Conservation (phyloP, 139 green algal species). For the Tetraselmis chui region DNA sequence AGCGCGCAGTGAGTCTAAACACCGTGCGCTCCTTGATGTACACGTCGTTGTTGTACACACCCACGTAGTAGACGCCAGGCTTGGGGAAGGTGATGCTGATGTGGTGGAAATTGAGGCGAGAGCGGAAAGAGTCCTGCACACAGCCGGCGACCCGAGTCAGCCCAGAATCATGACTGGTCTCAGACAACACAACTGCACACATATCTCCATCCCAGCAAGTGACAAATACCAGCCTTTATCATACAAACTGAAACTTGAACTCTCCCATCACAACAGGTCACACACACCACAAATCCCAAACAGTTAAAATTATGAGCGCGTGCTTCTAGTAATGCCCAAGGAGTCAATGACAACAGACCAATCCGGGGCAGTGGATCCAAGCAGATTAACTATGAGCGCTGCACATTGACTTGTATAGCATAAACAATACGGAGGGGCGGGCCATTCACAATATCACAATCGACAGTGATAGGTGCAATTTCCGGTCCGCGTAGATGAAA, state of each 20-base stretch:
- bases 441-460: too few species aligned
- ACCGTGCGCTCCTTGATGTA: conserved; percentile 22
- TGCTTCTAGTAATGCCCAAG: too few species aligned
- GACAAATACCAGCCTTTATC: neutral
- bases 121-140: neutral
- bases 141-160: neutral
- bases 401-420: too few species aligned
- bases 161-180: too few species aligned
- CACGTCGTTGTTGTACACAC: conserved; percentile 34
- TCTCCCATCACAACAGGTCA: neutral
- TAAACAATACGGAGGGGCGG: too few species aligned
- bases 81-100: neutral
- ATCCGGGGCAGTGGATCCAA: too few species aligned
- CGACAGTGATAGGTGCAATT: too few species aligned
- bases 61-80: conserved; percentile 15
- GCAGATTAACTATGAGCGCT: too few species aligned
- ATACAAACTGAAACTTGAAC: too few species aligned
- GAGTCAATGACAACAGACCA: too few species aligned
- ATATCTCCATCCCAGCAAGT: neutral
- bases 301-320: too few species aligned
- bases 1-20: neutral
- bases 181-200: neutral
- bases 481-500: too few species aligned
- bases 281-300: conserved; percentile 1
- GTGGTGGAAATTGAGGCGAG: neutral